Evolutionary conservation across 2,329 filamentous ascomycete species (phyloP).

Genomic region (Kalmusia sp.): DNA sequence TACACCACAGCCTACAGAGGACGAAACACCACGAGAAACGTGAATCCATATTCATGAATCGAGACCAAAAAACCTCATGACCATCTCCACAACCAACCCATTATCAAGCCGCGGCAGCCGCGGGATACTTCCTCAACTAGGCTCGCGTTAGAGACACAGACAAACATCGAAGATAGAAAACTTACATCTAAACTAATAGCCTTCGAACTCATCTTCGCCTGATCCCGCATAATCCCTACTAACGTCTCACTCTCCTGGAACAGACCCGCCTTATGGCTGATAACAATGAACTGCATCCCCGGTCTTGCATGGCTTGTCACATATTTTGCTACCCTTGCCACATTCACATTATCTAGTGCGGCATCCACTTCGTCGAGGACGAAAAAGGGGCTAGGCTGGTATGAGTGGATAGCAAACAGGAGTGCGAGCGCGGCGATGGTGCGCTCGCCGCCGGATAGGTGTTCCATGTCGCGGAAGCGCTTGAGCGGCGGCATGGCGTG

Average conservation of each 20-base stretch:
- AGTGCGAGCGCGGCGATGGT: conserved; percentile 98
- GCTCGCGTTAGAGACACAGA: conserved; percentile 12
- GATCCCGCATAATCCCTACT: conserved; percentile 94
- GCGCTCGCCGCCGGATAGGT: conserved; percentile 95
- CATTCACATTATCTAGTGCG: conserved; percentile 97
- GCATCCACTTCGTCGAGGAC: conserved; percentile 98
- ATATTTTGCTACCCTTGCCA: conserved; percentile 94
- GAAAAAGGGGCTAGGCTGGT: conserved; percentile 95
- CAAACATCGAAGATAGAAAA: conserved; percentile 10
- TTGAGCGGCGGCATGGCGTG: conserved; percentile 98
- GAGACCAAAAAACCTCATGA: too few relatives aligned
- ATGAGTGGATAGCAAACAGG: conserved; percentile 95
- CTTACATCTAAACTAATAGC: conserved; percentile 95
- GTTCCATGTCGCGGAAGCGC: conserved; percentile 99
- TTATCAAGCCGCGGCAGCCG: conserved; percentile 13
- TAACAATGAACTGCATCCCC: conserved; percentile 99
- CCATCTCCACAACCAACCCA: too few relatives aligned
- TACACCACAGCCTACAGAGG: too few relatives aligned
- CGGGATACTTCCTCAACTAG: conserved; percentile 35
- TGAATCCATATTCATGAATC: too few relatives aligned
- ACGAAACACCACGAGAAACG: too few relatives aligned
- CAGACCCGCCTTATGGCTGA: conserved; percentile 91
- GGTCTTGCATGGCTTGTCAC: conserved; percentile 92
- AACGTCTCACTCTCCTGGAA: conserved; percentile 97
- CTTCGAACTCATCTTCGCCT: conserved; percentile 89